These are phyloP conservation scores for Holtermannia corniformis DNA, from an alignment of 768 basidiomycete genomes.

Conservation along the genomic window DNA sequence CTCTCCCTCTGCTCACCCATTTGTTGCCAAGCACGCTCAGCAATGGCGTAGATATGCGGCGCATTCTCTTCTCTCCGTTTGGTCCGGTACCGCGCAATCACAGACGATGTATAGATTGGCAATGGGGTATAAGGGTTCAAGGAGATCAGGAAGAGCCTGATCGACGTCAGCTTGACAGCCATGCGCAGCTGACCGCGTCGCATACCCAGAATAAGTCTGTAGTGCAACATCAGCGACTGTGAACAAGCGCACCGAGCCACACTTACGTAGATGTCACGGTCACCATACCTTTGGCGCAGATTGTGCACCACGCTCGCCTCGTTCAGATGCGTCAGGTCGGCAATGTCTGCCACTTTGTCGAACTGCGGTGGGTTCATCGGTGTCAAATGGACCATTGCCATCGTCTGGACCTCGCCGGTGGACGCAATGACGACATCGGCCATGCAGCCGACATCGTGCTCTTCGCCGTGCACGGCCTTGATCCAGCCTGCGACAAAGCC, in stretches of 20 bases:
- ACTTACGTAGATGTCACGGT: slow-evolving; percentile 45
- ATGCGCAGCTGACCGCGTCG: background rate
- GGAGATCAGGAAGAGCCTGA: slow-evolving; percentile 93
- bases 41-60: slow-evolving; percentile 94
- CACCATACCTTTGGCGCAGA: slow-evolving; percentile 78
- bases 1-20: slow-evolving; percentile 97
- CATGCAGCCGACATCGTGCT: slow-evolving; percentile 41
- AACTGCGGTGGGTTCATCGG: slow-evolving; percentile 99
- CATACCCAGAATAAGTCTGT: slow-evolving; percentile 32
- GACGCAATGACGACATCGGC: slow-evolving; percentile 77
- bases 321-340: slow-evolving; percentile 93
- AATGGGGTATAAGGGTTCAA: slow-evolving; percentile 93
- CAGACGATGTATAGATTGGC: slow-evolving; percentile 60
- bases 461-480: slow-evolving; percentile 57
- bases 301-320: slow-evolving; percentile 99
- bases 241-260: background rate
- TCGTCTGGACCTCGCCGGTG: slow-evolving; percentile 63
- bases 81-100: slow-evolving; percentile 56
- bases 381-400: slow-evolving; percentile 70
- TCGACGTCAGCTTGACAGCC: slow-evolving; percentile 61
- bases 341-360: slow-evolving; percentile 94
- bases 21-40: slow-evolving; percentile 94
- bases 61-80: slow-evolving; percentile 79
- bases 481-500: slow-evolving; percentile 96
- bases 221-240: slow-evolving; percentile 1